phyloP scores from a whole-genome alignment of 2,329 filamentous ascomycete genomes.

The Diplodia sapinea region DNA sequence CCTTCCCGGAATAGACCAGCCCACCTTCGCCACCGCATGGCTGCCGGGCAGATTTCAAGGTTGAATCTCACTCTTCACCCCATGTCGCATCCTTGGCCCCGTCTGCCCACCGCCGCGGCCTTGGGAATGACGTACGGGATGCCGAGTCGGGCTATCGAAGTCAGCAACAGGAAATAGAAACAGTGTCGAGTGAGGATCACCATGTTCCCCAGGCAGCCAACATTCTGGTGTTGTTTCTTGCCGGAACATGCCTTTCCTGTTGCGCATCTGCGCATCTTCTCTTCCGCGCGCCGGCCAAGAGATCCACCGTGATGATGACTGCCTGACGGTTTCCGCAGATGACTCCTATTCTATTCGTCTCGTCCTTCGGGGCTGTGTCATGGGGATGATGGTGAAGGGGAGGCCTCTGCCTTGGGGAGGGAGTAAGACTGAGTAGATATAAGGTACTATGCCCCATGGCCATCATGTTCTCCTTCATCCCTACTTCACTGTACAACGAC shows the following conservation, averaged over 20 bases:
- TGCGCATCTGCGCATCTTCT: neutral
- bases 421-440: neutral
- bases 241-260: neutral
- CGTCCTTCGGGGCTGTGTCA: constrained; percentile 17
- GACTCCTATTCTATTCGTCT: neutral
- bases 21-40: constrained; percentile 8
- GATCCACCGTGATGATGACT: constrained; percentile 5
- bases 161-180: neutral
- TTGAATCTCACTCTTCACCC: neutral
- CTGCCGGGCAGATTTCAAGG: neutral
- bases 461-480: neutral
- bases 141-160: neutral
- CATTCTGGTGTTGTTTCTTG: neutral
- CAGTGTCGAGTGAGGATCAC: neutral
- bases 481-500: neutral
- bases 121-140: constrained; percentile 4
- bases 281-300: neutral
- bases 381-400: neutral
- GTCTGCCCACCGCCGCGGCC: neutral
- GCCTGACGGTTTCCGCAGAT: neutral
- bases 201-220: neutral
- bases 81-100: neutral
- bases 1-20: neutral
- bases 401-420: neutral
- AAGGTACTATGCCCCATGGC: neutral